Base-by-base conservation (phyloP, 2,329 filamentous ascomycete genomes). In the Epichloe uncinata region DNA sequence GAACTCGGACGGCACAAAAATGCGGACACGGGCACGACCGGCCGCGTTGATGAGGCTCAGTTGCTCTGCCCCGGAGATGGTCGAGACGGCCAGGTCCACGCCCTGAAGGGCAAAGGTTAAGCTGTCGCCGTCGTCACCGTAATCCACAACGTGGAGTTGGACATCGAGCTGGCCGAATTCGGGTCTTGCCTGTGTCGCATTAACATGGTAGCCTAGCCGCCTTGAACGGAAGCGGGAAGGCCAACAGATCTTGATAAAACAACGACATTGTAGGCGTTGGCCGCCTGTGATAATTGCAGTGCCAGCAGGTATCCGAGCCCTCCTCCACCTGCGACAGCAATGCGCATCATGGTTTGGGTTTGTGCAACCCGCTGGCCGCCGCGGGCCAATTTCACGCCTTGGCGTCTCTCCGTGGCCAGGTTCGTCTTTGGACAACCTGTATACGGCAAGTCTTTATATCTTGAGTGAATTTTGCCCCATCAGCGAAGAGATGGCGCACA, bases 1-100 rank as follows among this genome's bases (percentile, higher is more conserved):
- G 57, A 88, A 89, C 57, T 88, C 85, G 6, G 84, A 83, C 1
- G 85, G 84, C 3, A 86, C 80, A 59, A 89, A 89, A 36, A 79
- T 74, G 15, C 77, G 74, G 2, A 89, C 84, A 16, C 77, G 72
- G 16, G 75, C 78, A 47, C 73, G 69, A 15, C 81, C 77, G 1
- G 85, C 83, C 2, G 85, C 84, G 56, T 84, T 79, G 62, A 89
- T 87, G 34, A 89, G 74, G 53, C 79, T 78, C 42, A 87, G 71
- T 61, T 89, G 85, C 33, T 81, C 71, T 16, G 66, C 67, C 4
- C 82, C 83, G 2, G 76, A 77, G 45, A 89, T 78, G 1, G 84
- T 89, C 1, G 84, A 89, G 50, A 89, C 84, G 57, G 88, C 77
- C 11, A 86, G 75, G 63, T 89, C 82, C 41, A 87, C 75, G 9